Percentiles rank a stretch among this genome's conserved stretches.
phyloP scores from a whole-genome alignment of 345 rosid species.

The Salix caprea region DNA sequence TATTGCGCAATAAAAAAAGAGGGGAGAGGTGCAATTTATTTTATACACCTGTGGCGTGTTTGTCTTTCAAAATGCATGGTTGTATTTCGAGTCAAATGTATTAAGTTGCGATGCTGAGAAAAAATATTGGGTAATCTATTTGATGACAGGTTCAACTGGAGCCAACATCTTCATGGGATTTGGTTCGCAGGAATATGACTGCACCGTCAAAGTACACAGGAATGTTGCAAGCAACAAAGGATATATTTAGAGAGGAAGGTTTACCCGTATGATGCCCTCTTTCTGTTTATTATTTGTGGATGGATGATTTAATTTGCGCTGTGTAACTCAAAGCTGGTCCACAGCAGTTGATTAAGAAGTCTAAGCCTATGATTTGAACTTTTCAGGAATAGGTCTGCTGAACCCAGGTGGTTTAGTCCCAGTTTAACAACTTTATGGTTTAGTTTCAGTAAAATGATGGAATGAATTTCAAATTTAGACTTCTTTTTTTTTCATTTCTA shows the following conservation, averaged over 20 bases:
- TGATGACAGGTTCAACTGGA: constrained; percentile 82
- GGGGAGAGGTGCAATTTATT: neutral
- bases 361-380: neutral
- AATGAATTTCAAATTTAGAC: neutral
- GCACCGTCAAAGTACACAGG: constrained; percentile 84
- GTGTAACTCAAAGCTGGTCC: neutral
- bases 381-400: neutral
- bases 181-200: constrained; percentile 40
- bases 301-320: neutral
- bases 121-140: neutral
- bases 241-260: constrained; percentile 92
- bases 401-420: neutral
- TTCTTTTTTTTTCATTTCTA: neutral
- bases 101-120: neutral
- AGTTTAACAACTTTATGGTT: neutral
- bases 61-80: neutral
- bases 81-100: neutral
- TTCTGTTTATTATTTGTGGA: neutral
- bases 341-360: neutral
- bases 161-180: constrained; percentile 78
- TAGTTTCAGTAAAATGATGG: neutral
- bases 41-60: neutral
- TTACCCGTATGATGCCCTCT: constrained; percentile 46
- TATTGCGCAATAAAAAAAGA: neutral
- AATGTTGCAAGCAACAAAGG: constrained; percentile 81